Evolutionary conservation across 108 stramenopile genomes (phyloP), one percentile per base, ranked within the genome.

Genomic region (Pseudonitzschia multiseries): DNA sequence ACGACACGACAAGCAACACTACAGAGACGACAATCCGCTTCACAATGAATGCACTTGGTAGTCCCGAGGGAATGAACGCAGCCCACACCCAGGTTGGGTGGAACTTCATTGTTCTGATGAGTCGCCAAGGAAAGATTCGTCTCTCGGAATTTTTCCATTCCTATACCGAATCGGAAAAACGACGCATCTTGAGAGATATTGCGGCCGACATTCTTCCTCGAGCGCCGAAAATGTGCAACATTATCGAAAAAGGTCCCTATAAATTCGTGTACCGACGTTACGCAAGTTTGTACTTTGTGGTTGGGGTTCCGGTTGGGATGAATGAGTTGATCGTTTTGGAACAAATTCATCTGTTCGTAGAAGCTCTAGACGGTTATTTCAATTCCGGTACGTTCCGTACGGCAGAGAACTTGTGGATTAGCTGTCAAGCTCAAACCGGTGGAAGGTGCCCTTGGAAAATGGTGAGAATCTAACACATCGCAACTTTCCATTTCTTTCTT

Each of bases 181-280:
- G 89, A 33, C 96, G 98, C 60, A 95, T 96, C 74, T 78, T 94
- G 28, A 87, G 97, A 43, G 96, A 97, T 84, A 91, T 98, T 75
- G 87, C 94, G 57, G 91, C 82, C 29, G 92, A 94, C 71, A 89
- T 98, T 20, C 73, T 98, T 64, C 92, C 95, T 15, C 89, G 98
- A n/a, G 92, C 94, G 42, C 94, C 96, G n/a, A 98, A 97, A 80
- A 97, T 98, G 97, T 97, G 97, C 83, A 98, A 97, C 78, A 96
- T 98, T 72, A 96, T 98, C 57, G 97, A 97, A 82, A 96, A 97
- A 93, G 86, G 94, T 72, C 89, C 95, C 24, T 93, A 97, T 77
- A 98, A 98, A 72, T 88, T 95, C 69, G 87, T 95, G 32, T 95
- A 95, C 65, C 68, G 94, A 59, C 81, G 94, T 41, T 95, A 95